Base-by-base conservation (phyloP, 2,329 filamentous ascomycete genomes). In the Penicillium sp. region DNA sequence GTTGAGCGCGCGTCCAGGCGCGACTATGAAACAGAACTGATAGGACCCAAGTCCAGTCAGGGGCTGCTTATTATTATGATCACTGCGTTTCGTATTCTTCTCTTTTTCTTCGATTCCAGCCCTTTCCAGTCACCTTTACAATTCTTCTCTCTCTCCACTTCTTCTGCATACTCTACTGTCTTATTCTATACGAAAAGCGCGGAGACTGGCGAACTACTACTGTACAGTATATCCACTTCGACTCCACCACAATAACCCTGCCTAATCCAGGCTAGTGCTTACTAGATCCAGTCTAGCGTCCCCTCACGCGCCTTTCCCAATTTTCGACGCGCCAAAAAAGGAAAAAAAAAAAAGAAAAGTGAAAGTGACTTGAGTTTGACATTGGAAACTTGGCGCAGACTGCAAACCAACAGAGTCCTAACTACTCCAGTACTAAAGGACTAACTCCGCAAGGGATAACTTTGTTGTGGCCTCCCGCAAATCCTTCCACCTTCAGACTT, bases 251-350 rank as follows among this genome's bases (percentile, higher is more conserved):
- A 62, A 63, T 58, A 54, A 65, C 53, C 53, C 40, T 58, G 9
- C 65, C 56, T 8, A 24, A 62, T 50, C 15, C 2, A 54, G 68
- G 2, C 51, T 70, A 68, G 66, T n/a, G 28, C 2, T 8, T 35
- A 22, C 65, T 58, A 12, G 5, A 64, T 66, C 7, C 1, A 44
- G 63, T 56, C 64, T 72, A 72, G 68, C 55, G 68, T 62, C 15
- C 5, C 22, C 35, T 56, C 45, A 61, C 64, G 66, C 67, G 65
- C 60, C 54, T 62, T 59, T 53, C 54, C n/a, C 24, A 47, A 33
- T 59, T 60, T 63, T 68, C 61, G 63, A 65, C 67, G 63, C 59
- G 62, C 38, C 13, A 56, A 62, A 66, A 65, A 63, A 63, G 61
- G 50, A 53, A 62, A 54, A 56, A 58, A 47, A 49, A 49, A 56